A percentile compares a stretch with the other conserved stretches of the same genome.
These are phyloP conservation scores for Ceratocystis lukuohia DNA, from an alignment of 2,329 filamentous ascomycete species.

Conservation along the genomic window DNA sequence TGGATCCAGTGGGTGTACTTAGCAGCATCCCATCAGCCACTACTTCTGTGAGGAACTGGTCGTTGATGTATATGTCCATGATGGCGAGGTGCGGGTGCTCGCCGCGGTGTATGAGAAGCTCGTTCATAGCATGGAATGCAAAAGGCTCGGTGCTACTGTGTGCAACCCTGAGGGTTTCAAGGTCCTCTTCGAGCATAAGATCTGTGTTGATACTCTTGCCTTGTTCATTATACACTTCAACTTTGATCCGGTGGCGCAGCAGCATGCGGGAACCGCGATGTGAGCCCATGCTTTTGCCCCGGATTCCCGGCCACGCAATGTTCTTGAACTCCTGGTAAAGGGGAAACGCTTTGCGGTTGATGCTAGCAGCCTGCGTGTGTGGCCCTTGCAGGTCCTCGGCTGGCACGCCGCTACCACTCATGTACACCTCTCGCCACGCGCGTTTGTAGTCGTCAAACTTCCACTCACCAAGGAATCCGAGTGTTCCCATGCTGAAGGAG, in stretches of 20 bases:
- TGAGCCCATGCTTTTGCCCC: slow-evolving; percentile 68
- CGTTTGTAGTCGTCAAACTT: slow-evolving; percentile 86
- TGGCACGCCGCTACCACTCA: slow-evolving; percentile 49
- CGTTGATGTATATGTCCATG: slow-evolving; percentile 81
- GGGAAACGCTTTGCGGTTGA: slow-evolving; percentile 20
- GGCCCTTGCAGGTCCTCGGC: slow-evolving; percentile 32
- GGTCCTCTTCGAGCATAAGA: slow-evolving; percentile 32
- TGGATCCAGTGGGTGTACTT: slow-evolving; percentile 86
- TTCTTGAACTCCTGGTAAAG: slow-evolving; percentile 7
- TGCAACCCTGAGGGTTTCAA: neutral
- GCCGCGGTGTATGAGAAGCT: slow-evolving; percentile 85
- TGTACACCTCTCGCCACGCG: slow-evolving; percentile 85
- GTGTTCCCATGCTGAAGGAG: slow-evolving; percentile 90
- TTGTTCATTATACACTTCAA: slow-evolving; percentile 64
- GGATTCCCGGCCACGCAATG: slow-evolving; percentile 53
- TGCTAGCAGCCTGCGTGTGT: slow-evolving; percentile 28
- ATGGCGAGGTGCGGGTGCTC: slow-evolving; percentile 80
- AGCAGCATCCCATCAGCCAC: slow-evolving; percentile 93
- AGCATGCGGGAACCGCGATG: slow-evolving; percentile 66
- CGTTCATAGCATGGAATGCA: slow-evolving; percentile 66
- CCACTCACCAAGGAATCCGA: slow-evolving; percentile 94
- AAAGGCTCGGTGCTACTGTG: slow-evolving; percentile 20
- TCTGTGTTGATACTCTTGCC: slow-evolving; percentile 46
- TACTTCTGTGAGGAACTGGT: slow-evolving; percentile 80
- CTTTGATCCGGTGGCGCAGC: slow-evolving; percentile 72